A percentile compares a stretch with the other conserved stretches of the same genome.
Conservation (phyloP, 805 yeast genomes). For the Saccharomycopsis sp. region DNA sequence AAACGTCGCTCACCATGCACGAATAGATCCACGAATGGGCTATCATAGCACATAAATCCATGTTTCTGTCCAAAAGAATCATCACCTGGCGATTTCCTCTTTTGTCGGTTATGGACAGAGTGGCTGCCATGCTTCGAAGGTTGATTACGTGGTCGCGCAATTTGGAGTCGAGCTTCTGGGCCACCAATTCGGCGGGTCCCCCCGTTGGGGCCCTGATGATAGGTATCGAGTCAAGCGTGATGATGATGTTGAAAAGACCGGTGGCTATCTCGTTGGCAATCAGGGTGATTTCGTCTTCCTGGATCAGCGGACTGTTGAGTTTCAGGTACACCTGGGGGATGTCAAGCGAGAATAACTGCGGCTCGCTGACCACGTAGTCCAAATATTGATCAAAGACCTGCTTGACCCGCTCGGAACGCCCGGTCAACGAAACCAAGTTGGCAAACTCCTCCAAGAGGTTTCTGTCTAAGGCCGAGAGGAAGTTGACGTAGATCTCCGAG, state of each 20-base stretch:
- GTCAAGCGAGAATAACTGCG: conserved; percentile 79
- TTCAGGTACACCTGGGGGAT: conserved; percentile 55
- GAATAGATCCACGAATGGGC: conserved; percentile 97
- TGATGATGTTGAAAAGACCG: conserved; percentile 73
- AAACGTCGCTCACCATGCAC: conserved; percentile 91
- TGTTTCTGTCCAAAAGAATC: conserved; percentile 76
- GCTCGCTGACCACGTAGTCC: conserved; percentile 89
- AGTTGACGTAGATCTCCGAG: conserved; percentile 75
- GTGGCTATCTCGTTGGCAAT: conserved; percentile 66
- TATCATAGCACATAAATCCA: conserved; percentile 90
- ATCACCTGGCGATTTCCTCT: conserved; percentile 53
- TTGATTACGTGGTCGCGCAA: conserved; percentile 82
- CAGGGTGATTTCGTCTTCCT: conserved; percentile 66
- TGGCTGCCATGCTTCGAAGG: conserved; percentile 30
- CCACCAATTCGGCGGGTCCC: conserved; percentile 93
- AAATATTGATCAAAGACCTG: conserved; percentile 94
- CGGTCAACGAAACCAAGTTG: conserved; percentile 64
- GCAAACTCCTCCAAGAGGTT: conserved; percentile 85
- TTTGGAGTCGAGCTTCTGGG: conserved; percentile 76
- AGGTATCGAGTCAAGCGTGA: conserved; percentile 77
- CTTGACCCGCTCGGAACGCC: conserved; percentile 63
- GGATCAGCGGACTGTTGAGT: conserved; percentile 63
- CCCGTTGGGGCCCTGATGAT: conserved; percentile 85
- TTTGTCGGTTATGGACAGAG: conserved; percentile 21
- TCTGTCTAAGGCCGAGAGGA: conserved; percentile 73